Evolutionary conservation across 1,139 yeast species (phyloP), one percentile per base, ranked within the genome.

Genomic region (Magnusiomyces paraingens): DNA sequence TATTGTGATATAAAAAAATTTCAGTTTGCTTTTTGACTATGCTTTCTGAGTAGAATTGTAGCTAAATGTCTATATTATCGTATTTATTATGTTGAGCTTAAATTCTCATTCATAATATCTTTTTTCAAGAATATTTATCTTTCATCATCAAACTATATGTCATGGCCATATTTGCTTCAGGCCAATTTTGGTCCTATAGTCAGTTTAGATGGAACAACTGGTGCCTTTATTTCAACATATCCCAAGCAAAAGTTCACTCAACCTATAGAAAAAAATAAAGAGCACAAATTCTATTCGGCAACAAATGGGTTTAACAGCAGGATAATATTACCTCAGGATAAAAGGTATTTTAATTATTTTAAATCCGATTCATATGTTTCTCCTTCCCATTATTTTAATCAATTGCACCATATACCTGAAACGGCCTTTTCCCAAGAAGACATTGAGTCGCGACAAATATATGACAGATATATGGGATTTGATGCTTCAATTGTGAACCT

Each of bases 271-370:
- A 26, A 26, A 8, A 26, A 5, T 26, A 8, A 26, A 26, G 8
- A 26, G 32, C 8, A 5, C 8, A 26, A 26, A 26, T 26, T 26
- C 32, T 26, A 26, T 8, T 26, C 32, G 32, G 32, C 32, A 8
- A 40, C 49, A 46, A 17, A 46, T 15, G 49, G 49, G 5, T 46
- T 32, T 12, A 35, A 46, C 18, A 8, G 26, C 14, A 20, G 49
- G 35, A 21, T 46, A 11, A 17, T 46, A 15, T 12, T 32, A n/a
- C 49, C 49, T 2, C 18, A 35, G 5, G 49, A 46, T 22, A 46
- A 46, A 35, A 8, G 49, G 35, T 46, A 12, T 15, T 15, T n/a
- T 20, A 18, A 12, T 15, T 14, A 18, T 18, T n/a, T 10, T n/a
- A 17, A 11, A 12, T 18, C 26, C 11, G n/a, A 43, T n/a, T 8